Conservation (phyloP, 345 rosid species). For the Lepidium aucheri region DNA sequence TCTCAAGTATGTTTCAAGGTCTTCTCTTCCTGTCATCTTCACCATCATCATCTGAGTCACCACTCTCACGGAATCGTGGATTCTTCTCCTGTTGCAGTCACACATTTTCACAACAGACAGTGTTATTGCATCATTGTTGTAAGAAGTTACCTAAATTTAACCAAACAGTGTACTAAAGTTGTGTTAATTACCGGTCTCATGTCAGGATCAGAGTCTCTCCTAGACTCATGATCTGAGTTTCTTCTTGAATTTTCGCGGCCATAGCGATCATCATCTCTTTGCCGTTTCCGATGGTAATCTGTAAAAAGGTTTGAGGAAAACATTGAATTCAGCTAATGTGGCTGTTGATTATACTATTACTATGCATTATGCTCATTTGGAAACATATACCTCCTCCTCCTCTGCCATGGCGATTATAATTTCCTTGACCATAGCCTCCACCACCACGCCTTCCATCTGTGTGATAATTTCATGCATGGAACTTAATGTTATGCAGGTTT, state of each 20-base stretch:
- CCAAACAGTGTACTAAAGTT: too few relatives aligned
- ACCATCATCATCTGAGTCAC: conserved; percentile 91
- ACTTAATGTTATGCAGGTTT: neutral
- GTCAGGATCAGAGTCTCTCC: conserved; percentile 22
- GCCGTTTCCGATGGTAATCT: conserved; percentile 77
- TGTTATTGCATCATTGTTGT: neutral
- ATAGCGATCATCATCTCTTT: conserved; percentile 80
- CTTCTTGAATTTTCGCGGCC: conserved; percentile 60
- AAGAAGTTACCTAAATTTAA: neutral
- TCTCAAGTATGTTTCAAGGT: conserved; percentile 26
- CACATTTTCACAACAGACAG: neutral
- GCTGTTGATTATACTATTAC: neutral
- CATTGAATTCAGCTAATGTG: neutral
- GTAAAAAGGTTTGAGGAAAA: neutral
- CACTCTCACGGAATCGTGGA: conserved; percentile 95
- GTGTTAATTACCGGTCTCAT: conserved; percentile 24
- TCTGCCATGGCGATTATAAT: conserved; percentile 59
- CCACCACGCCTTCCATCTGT: conserved; percentile 75
- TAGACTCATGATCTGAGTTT: conserved; percentile 45
- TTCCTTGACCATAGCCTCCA: conserved; percentile 55
- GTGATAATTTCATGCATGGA: conserved; percentile 1
- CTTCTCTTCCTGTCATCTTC: conserved; percentile 62
- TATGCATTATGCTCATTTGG: neutral
- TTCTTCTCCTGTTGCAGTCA: conserved; percentile 75
- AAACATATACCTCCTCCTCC: conserved; percentile 41